A percentile compares a stretch with the other conserved stretches of the same genome.
These are phyloP conservation scores for Fremontodendron californicum DNA, from an alignment of 345 rosid species.

Conservation along the genomic window DNA sequence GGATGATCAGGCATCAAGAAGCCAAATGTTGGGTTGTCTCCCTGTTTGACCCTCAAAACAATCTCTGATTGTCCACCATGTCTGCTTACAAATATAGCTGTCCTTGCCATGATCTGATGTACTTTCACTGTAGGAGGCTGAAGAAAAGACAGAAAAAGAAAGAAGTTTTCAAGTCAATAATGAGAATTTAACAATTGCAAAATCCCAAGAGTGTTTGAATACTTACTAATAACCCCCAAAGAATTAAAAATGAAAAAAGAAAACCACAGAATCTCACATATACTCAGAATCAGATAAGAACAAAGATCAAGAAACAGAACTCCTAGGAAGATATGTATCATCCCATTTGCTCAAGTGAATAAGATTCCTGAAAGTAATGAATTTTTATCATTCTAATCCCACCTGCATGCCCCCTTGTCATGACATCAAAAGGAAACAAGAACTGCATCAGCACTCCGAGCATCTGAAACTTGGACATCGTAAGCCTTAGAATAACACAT, in stretches of 20 bases:
- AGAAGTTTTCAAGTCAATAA: slow-evolving; percentile 25
- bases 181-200: slow-evolving; percentile 8
- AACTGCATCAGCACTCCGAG: slow-evolving; percentile 86
- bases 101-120: slow-evolving; percentile 87
- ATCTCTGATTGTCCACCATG: slow-evolving; percentile 94
- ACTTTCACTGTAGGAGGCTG: slow-evolving; percentile 92
- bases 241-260: slow-evolving; percentile 18
- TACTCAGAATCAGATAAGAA: slow-evolving; percentile 48
- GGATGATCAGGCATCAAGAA: slow-evolving; percentile 87
- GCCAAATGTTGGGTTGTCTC: slow-evolving; percentile 90
- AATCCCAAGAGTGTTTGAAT: slow-evolving; percentile 12
- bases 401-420: slow-evolving; percentile 94
- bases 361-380: slow-evolving; percentile 50
- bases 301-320: slow-evolving; percentile 56
- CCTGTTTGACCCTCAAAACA: slow-evolving; percentile 92
- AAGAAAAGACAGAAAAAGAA: slow-evolving; percentile 26
- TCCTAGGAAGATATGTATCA: slow-evolving; percentile 53
- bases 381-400: slow-evolving; percentile 84
- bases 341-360: slow-evolving; percentile 45
- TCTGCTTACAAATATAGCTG: slow-evolving; percentile 75
- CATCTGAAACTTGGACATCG: slow-evolving; percentile 99
- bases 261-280: slow-evolving; percentile 41
- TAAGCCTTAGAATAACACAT: slow-evolving; percentile 95
- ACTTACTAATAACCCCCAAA: slow-evolving; percentile 22
- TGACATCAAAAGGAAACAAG: slow-evolving; percentile 89